Evolutionary conservation across 2,329 filamentous ascomycete species (phyloP), one percentile per base, ranked within the genome.

Genomic region (Lachnellula suecica): DNA sequence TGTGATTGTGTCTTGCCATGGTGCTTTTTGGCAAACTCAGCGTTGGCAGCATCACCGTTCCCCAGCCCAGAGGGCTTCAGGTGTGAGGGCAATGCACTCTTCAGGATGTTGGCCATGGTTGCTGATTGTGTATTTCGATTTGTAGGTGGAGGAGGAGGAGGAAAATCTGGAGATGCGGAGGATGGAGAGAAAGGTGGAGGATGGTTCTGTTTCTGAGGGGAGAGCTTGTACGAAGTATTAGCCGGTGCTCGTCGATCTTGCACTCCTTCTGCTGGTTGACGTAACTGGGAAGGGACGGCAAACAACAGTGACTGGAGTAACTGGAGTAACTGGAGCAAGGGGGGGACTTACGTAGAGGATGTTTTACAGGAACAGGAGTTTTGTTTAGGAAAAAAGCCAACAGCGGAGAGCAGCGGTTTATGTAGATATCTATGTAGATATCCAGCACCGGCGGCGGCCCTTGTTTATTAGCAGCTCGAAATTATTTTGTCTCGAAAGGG

Each of bases 1-100:
- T 92, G 88, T 56, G 87, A 91, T 72, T 88, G 87, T 63, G 87
- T 88, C 82, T 92, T 92, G 75, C 88, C 88, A 72, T 92, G 88
- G 70, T 90, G 89, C 70, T 85, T 84, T 63, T 79, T 78, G 64
- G 79, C 74, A 60, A 84, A 73, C 57, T 72, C 78, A 63, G 70
- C 74, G 19, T 48, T 47, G 11, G 53, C 57, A 51, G 60, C 62
- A 50, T 70, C 68, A 59, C 70, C 74, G 59, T 69, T 70, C 54
- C 67, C 68, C 19, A 67, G 58, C 42, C 61, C 63, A 27, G 68
- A 66, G 13, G 58, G 53, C 54, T 91, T 93, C 66, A 97, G 81
- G 79, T 95, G 93, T 40, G 88, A 79, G 60, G 92, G 91, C 65
- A 97, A 77, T 59, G 89, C 88, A 74, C 83, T 85, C 78, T 83